Evolutionary conservation across 202 grass and related monocot genomes (phyloP).

Genomic region (Zizania palustris): DNA sequence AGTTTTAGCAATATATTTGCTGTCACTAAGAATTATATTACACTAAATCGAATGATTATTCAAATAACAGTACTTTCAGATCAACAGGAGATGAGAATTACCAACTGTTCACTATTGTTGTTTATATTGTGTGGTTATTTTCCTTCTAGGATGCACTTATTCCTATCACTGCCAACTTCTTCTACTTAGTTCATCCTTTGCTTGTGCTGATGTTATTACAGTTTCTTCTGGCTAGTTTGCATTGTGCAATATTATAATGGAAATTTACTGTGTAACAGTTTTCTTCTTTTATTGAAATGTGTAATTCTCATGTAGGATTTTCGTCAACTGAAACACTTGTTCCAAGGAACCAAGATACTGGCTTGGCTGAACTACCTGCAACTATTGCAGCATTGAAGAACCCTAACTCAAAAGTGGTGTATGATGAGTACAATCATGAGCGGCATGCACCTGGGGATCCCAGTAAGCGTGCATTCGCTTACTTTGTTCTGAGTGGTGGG

Average conservation of each 20-base stretch:
- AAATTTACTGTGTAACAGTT: background rate
- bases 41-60: background rate
- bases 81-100: background rate
- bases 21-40: background rate
- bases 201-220: background rate
- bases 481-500: conserved; percentile 86
- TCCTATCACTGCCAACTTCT: background rate
- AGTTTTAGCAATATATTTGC: background rate
- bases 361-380: conserved; percentile 53
- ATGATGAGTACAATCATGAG: conserved; percentile 85
- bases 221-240: background rate
- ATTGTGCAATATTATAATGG: background rate
- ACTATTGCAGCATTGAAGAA: conserved; percentile 81
- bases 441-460: conserved; percentile 84
- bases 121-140: conserved; percentile 22
- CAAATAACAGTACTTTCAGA: background rate
- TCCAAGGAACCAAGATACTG: conserved; percentile 58
- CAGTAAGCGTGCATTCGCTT: conserved; percentile 83
- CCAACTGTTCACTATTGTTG: background rate
- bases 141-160: conserved; percentile 11
- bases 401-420: conserved; percentile 74
- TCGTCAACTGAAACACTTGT: conserved; percentile 65
- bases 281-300: conserved; percentile 1
- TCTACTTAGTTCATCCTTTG: conserved; percentile 3
- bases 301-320: conserved; percentile 53